Conservation (phyloP, 2,329 filamentous ascomycete species). For the Exserohilum rostratum region DNA sequence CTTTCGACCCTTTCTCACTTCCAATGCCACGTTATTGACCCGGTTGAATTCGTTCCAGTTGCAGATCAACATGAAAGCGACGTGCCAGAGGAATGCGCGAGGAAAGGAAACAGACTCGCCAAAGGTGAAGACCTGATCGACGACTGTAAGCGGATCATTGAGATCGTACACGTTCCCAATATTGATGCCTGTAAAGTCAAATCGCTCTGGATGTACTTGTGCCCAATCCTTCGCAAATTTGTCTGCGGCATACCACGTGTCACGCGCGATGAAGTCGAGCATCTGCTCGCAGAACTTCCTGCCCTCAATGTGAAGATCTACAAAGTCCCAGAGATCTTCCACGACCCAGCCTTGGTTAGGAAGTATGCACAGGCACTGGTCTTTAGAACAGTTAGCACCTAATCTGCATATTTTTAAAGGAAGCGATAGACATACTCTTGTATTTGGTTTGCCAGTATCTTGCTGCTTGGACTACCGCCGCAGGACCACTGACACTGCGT, state of each 20-base stretch:
- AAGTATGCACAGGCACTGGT: slow-evolving; percentile 36
- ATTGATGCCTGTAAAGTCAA: slow-evolving; percentile 22
- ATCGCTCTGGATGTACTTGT: slow-evolving; percentile 23
- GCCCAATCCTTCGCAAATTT: slow-evolving; percentile 34
- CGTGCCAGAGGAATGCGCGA: slow-evolving; percentile 39
- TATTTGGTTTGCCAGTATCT: slow-evolving; percentile 29
- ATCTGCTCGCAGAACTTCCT: slow-evolving; percentile 35
- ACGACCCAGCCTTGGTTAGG: slow-evolving; percentile 33
- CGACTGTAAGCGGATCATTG: slow-evolving; percentile 24
- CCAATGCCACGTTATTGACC: slow-evolving; percentile 4
- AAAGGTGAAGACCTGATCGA: slow-evolving; percentile 39
- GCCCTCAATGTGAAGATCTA: slow-evolving; percentile 42
- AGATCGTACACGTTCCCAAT: slow-evolving; percentile 25
- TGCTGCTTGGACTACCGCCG: slow-evolving; percentile 29
- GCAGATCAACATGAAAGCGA: slow-evolving; percentile 30
- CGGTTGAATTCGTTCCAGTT: slow-evolving; percentile 14
- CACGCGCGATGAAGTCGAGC: slow-evolving; percentile 33
- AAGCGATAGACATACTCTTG: slow-evolving; percentile 9
- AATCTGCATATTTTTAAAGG: neutral
- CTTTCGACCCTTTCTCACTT: neutral
- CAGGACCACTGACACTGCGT: slow-evolving; percentile 24
- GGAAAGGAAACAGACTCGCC: slow-evolving; percentile 32
- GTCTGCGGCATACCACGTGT: slow-evolving; percentile 28
- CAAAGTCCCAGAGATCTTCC: slow-evolving; percentile 43
- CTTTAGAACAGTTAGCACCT: neutral